These are phyloP conservation scores for Alternaria arbusti DNA, from an alignment of 2,329 filamentous ascomycete species.

Conservation along the genomic window DNA sequence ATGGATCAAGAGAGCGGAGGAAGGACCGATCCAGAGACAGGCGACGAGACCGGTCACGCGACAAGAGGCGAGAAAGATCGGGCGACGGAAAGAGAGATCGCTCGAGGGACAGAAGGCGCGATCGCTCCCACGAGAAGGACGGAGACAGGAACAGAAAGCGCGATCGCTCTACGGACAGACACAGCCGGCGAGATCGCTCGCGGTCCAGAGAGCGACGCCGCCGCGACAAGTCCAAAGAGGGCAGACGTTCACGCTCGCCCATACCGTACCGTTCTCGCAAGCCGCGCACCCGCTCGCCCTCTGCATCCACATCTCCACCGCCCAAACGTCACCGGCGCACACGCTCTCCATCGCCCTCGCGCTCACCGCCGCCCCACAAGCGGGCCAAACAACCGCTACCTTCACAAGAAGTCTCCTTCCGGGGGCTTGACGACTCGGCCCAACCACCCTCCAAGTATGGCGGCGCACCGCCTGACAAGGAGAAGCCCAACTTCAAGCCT, in stretches of 20 bases:
- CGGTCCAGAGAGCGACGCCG: conserved; percentile 24
- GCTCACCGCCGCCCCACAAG: conserved; percentile 53
- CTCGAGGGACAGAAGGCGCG: conserved; percentile 25
- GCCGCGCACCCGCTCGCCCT: conserved; percentile 33
- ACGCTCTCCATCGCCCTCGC: conserved; percentile 35
- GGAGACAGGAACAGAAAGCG: conserved; percentile 24
- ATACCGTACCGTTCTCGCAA: conserved; percentile 31
- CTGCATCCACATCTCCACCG: conserved; percentile 33
- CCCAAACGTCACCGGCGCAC: conserved; percentile 46
- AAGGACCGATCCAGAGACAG: conserved; percentile 21
- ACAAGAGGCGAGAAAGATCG: conserved; percentile 16
- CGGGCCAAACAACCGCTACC: conserved; percentile 53
- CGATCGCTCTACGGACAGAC: conserved; percentile 25
- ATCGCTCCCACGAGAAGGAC: conserved; percentile 22
- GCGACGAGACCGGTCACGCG: conserved; percentile 23
- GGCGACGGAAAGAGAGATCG: conserved; percentile 15
- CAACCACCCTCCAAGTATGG: conserved; percentile 41
- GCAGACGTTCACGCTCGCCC: conserved; percentile 33
- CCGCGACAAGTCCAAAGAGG: conserved; percentile 19
- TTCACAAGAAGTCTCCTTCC: conserved; percentile 56
- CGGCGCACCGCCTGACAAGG: conserved; percentile 63
- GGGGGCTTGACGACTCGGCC: conserved; percentile 39
- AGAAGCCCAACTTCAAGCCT: conserved; percentile 84
- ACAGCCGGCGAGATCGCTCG: conserved; percentile 17
- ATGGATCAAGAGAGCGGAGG: conserved; percentile 14